Evolutionary conservation across 192 early-diverging fungal genomes (phyloP).

Genomic region (Funneliformis mosseae): DNA sequence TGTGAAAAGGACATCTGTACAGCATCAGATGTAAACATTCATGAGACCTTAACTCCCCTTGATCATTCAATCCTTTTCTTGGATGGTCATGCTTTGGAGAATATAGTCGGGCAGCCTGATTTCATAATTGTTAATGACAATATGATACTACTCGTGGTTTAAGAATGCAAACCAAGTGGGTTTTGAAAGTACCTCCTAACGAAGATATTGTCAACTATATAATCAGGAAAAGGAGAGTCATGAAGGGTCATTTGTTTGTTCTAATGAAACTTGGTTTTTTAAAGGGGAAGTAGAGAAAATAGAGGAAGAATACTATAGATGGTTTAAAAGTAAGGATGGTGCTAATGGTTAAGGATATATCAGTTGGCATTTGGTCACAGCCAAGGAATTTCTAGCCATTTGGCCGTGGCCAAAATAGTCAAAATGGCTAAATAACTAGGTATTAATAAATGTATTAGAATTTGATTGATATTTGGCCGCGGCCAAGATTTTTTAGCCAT

Average conservation of each 20-base stretch:
- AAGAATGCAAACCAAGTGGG: background rate
- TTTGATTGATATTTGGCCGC: too few relatives aligned
- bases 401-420: too few relatives aligned
- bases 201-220: background rate
- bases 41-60: background rate
- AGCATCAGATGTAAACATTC: background rate
- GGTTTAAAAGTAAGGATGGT: too few relatives aligned
- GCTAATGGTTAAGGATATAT: too few relatives aligned
- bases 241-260: background rate
- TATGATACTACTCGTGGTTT: background rate
- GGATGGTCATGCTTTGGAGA: constrained; percentile 2
- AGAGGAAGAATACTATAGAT: background rate
- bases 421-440: too few relatives aligned
- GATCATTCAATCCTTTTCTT: constrained; percentile 3
- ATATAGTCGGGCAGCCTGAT: background rate
- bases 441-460: too few relatives aligned
- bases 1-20: constrained; percentile 6
- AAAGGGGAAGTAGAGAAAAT: background rate
- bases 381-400: too few relatives aligned
- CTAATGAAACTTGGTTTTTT: constrained; percentile 36
- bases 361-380: too few relatives aligned
- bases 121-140: background rate
- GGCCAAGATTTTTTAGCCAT: too few relatives aligned
- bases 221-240: background rate
- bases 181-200: background rate